Base-by-base conservation (phyloP, 768 basidiomycete species). In the Kwoniella botswanensis region DNA sequence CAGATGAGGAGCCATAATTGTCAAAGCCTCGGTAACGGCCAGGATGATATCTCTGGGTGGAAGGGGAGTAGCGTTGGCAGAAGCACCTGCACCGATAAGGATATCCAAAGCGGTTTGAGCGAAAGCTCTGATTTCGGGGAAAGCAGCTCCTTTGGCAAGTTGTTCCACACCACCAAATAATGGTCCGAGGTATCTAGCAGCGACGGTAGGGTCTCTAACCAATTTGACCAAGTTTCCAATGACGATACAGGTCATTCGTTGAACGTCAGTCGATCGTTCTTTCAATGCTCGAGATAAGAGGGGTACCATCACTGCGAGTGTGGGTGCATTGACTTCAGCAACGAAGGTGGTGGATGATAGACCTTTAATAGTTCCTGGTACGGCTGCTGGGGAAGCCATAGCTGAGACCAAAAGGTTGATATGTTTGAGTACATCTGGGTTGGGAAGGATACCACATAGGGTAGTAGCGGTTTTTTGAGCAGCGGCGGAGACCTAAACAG, bases 41-140 rank as follows among this genome's bases (percentile, higher is more conserved):
- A 86, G 85, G 53, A 86, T 86, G 69, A 92, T 81, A 80, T 96
- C 90, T 67, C 94, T 90, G 66, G 87, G 87, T 24, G 88, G 84
- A n/a, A 89, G 87, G 46, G 91, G 90, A 21, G 88, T 88, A 21
- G 89, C 91, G 63, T 86, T 85, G 15, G 89, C 87, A 41, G 93
- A 93, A 46, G 94, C 94, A 61, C 94, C 94, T 57, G 94, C 89
- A 75, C 91, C 91, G 71, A 89, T 83, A 65, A 98, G 86, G 24
- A 93, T 93, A 65, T 89, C 86, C 42, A 93, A 86, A 7, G 96
- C 93, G 5, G 91, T 86, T 77, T 91, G 89, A 65, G 89, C 94
- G 82, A 97, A 98, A n/a, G 92, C 93, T 68, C 94, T 92, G 76
- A 97, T 93, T 86, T 98, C 96, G 64, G 96, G 96, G 87, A 98